Base-by-base conservation (phyloP, 2,329 filamentous ascomycete species). In the Aspergillus floridensis region DNA sequence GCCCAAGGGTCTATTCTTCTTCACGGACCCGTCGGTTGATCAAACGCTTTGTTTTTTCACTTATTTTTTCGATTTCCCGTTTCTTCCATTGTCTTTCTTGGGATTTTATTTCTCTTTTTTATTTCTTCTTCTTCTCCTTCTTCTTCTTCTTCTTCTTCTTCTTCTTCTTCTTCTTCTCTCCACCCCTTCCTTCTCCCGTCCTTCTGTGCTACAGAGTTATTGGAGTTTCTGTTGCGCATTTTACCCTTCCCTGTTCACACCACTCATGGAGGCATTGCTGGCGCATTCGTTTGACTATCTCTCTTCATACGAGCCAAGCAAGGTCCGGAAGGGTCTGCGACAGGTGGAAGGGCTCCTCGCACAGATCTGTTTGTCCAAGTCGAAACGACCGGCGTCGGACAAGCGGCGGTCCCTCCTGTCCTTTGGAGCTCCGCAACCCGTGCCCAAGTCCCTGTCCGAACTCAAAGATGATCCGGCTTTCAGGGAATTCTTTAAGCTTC, bases 241-340 rank as follows among this genome's bases (percentile, higher is more conserved):
- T 22, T 53, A 31, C 14, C 50, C 29, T 29, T 14, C 21, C 57
- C 51, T 46, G 54, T 57, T 54, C 61, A 54, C 57, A 70, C 58
- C 56, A 64, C 68, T 56, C 70, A 98, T 98, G 95, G 95, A 98
- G 80, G 87, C 90, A 55, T 85, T 98, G 29, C 83, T 98, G 58
- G 96, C 92, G 49, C 87, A 96, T 74, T 92, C 93, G 62, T 98
- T 98, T 78, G 93, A 97, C 81, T 96, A 96, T 78, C 88, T 97
- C 65, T 96, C 93, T 62, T 97, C 93, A 52, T 93, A 93, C 75
- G 92, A 97, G 70, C 88, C 88, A 59, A 83, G 84, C 74, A 96
- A 96, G 80, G 90, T 98, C 72, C 89, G 92, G 68, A 98, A 97
- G 80, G 95, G 93, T 54, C 80, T 98, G 66, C 89, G 92, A 66